Evolutionary conservation across 2,329 filamentous ascomycete species (phyloP).

Genomic region (Pseudogymnoascus sp.): DNA sequence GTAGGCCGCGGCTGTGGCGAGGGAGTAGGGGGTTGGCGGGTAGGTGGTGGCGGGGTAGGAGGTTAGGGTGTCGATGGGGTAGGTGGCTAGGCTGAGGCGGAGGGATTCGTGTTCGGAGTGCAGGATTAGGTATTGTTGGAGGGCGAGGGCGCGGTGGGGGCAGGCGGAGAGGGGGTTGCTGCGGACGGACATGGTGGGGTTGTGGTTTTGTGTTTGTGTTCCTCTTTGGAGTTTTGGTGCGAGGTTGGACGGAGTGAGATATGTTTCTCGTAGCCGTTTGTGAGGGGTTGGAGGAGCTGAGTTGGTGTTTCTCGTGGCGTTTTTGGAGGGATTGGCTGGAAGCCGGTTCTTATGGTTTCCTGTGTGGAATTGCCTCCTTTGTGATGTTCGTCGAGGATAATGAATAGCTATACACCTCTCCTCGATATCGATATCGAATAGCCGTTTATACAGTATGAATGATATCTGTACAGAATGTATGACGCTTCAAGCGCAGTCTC

Average conservation of each 20-base stretch:
- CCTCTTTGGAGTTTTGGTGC: background rate
- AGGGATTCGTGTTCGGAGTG: conserved; percentile 28
- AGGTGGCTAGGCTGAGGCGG: conserved; percentile 24
- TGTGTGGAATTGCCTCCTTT: background rate
- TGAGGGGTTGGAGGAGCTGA: background rate
- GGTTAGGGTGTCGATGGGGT: conserved; percentile 10
- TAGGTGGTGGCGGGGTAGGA: conserved; percentile 2
- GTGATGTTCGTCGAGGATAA: background rate
- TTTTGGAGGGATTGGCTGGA: background rate
- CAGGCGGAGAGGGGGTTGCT: conserved; percentile 19
- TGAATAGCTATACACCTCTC: background rate
- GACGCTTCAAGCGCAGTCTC: background rate
- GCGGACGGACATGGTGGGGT: conserved; percentile 9
- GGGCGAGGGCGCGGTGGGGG: conserved; percentile 25
- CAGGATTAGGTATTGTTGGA: conserved; percentile 29
- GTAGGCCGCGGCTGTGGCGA: background rate
- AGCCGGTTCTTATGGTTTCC: background rate
- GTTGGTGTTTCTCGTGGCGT: background rate
- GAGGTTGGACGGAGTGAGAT: background rate
- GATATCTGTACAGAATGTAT: background rate
- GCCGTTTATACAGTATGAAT: background rate
- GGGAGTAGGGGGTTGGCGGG: background rate
- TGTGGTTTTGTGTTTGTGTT: background rate
- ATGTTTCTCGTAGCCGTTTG: background rate
- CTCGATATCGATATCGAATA: background rate